A percentile compares a stretch with the other conserved stretches of the same genome.
These are phyloP conservation scores for Ascochyta clinopodiicola DNA, from an alignment of 2,329 filamentous ascomycete species.

Conservation along the genomic window DNA sequence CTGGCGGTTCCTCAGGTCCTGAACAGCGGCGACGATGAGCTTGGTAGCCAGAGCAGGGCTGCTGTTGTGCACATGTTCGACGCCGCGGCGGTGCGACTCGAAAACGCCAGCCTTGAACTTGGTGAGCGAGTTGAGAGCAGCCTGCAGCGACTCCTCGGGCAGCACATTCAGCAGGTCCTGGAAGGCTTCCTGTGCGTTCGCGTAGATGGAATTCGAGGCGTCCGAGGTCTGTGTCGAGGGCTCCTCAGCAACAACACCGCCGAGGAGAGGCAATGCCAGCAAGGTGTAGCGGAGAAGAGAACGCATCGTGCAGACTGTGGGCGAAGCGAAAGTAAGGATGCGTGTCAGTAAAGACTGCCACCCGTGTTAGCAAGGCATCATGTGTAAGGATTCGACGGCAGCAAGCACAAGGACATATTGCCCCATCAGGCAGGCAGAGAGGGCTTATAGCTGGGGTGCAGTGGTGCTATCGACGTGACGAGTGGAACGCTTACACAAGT, in stretches of 20 bases:
- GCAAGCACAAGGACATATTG: conserved; percentile 7
- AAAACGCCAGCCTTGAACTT: conserved; percentile 74
- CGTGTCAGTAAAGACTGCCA: conserved; percentile 15
- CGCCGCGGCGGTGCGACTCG: conserved; percentile 67
- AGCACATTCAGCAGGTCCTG: conserved; percentile 63
- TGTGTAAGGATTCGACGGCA: neutral
- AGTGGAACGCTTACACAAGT: conserved; percentile 16
- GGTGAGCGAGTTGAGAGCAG: conserved; percentile 67
- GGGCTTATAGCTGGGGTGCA: conserved; percentile 6
- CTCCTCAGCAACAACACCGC: conserved; percentile 28
- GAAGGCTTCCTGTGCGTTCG: conserved; percentile 54
- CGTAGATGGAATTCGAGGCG: conserved; percentile 33
- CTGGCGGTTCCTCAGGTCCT: conserved; percentile 54
- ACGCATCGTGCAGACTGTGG: conserved; percentile 32
- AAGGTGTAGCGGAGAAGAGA: conserved; percentile 39
- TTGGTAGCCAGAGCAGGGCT: conserved; percentile 68
- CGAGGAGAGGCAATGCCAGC: conserved; percentile 41
- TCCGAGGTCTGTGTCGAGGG: conserved; percentile 27
- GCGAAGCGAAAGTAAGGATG: conserved; percentile 7
- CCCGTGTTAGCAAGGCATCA: conserved; percentile 28
- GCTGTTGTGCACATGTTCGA: conserved; percentile 67
- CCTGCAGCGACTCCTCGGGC: conserved; percentile 68
- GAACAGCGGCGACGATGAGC: conserved; percentile 68
- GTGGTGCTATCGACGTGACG: neutral
- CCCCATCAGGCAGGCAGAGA: conserved; percentile 10